Conservation (phyloP, 1,139 yeast genomes). For the Hyphopichia burtonii region DNA sequence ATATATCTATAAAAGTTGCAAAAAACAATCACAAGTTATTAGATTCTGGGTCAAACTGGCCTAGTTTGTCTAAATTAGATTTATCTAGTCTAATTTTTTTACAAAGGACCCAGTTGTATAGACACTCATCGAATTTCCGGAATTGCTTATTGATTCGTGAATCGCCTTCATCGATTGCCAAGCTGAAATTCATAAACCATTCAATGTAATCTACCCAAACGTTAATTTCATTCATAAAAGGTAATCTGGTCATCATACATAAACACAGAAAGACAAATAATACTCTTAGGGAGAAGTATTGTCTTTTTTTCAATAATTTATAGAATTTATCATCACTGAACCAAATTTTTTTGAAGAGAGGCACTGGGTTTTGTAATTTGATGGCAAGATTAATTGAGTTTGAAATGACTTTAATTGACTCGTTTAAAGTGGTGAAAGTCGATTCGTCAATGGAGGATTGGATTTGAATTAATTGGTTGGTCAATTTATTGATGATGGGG, state of each 20-base stretch:
- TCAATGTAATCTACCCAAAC: conserved; percentile 28
- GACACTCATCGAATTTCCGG: neutral
- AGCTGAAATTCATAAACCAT: conserved; percentile 17
- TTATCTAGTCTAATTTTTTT: conserved; percentile 2
- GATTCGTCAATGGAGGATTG: neutral
- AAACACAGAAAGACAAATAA: conserved; percentile 23
- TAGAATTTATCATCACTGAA: conserved; percentile 17
- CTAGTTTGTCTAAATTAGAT: neutral
- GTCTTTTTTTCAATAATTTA: conserved; percentile 15
- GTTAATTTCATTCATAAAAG: conserved; percentile 17
- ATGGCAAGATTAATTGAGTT: conserved; percentile 14
- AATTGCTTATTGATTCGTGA: neutral
- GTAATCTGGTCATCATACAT: conserved; percentile 20
- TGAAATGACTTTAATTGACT: conserved; percentile 12
- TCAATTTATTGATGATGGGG: neutral
- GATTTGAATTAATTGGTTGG: neutral
- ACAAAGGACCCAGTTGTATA: conserved; percentile 2
- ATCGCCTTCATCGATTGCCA: neutral
- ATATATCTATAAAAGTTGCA: neutral
- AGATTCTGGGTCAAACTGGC: neutral
- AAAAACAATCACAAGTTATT: neutral
- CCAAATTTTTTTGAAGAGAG: conserved; percentile 28
- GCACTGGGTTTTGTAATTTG: conserved; percentile 22
- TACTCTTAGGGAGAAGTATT: conserved; percentile 25
- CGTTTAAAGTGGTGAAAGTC: neutral